Conservation (phyloP, 352 stramenopile species). For the Phytophthora pisi region DNA sequence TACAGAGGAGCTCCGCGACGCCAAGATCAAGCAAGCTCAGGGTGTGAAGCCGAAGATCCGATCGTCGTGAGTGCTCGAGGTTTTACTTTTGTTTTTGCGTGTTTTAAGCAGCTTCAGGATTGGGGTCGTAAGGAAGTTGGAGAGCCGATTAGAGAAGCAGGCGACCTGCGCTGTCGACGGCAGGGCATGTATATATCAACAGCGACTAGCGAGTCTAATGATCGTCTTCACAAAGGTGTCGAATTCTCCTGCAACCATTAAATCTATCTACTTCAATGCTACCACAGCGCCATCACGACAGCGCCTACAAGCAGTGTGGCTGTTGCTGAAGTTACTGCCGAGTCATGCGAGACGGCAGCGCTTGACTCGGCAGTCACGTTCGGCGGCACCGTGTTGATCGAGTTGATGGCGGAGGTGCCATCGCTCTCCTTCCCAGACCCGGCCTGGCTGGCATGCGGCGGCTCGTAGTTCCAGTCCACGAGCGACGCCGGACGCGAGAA, state of each 20-base stretch:
- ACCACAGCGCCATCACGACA: constrained; percentile 12
- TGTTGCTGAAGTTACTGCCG: neutral
- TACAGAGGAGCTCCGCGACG: constrained; percentile 11
- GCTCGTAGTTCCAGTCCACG: constrained; percentile 59
- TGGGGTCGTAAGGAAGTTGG: constrained; percentile 11
- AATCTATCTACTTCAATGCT: constrained; percentile 2
- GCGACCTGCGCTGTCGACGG: constrained; percentile 3
- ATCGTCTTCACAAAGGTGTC: constrained; percentile 14
- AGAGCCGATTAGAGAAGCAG: constrained; percentile 19
- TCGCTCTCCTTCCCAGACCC: constrained; percentile 22
- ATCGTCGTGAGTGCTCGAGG: constrained; percentile 10
- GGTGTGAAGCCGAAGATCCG: neutral
- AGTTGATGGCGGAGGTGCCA: constrained; percentile 36
- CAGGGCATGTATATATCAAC: constrained; percentile 28
- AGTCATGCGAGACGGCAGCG: neutral
- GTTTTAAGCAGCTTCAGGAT: constrained; percentile 13
- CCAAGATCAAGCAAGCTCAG: constrained; percentile 15
- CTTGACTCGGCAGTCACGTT: constrained; percentile 27
- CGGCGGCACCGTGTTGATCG: constrained; percentile 36
- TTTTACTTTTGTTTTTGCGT: constrained; percentile 34
- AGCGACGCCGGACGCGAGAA: constrained; percentile 54
- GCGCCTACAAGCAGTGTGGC: constrained; percentile 1
- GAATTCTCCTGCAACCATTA: constrained; percentile 8
- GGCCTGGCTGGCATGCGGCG: constrained; percentile 37
- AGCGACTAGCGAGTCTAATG: constrained; percentile 26